A percentile compares a stretch with the other conserved stretches of the same genome.
Evolutionary conservation across 176 grass and related monocot species (phyloP).

Genomic region (Eragrostis nindensis): DNA sequence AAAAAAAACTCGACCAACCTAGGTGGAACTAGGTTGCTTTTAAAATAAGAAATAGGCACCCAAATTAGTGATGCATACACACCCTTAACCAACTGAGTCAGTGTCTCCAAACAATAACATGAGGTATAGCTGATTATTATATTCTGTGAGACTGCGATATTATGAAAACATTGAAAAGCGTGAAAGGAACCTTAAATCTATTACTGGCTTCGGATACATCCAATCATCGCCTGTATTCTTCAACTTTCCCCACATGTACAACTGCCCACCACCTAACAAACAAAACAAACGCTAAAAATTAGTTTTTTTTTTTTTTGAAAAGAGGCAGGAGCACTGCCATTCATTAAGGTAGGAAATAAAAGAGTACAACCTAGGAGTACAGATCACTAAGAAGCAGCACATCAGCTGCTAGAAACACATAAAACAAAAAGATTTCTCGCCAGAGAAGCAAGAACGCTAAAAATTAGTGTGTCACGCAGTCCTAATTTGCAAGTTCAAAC

Average conservation of each 20-base stretch:
- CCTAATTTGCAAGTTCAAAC: slow-evolving; percentile 26
- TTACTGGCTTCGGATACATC: slow-evolving; percentile 98
- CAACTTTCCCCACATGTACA: slow-evolving; percentile 99
- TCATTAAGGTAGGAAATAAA: too few relatives aligned
- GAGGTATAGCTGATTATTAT: slow-evolving; percentile 26
- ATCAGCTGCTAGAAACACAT: too few relatives aligned
- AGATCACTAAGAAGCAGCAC: too few relatives aligned
- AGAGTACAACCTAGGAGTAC: too few relatives aligned
- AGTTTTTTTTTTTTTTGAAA: too few relatives aligned
- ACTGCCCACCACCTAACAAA: slow-evolving; percentile 73
- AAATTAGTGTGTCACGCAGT: neutral
- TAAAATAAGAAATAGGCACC: neutral
- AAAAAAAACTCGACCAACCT: neutral
- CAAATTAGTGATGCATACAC: neutral
- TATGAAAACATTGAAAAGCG: slow-evolving; percentile 20
- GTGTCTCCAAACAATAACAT: neutral
- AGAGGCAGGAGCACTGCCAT: too few relatives aligned
- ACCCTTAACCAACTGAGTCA: too few relatives aligned
- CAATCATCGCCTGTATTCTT: slow-evolving; percentile 93
- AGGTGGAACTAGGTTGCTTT: neutral
- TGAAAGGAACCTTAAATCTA: slow-evolving; percentile 85
- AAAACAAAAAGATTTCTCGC: too few relatives aligned
- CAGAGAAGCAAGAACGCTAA: too few relatives aligned
- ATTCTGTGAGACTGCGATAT: neutral
- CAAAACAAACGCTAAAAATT: slow-evolving; percentile 29